Evolutionary conservation across 1,284 basidiomycete species (phyloP), one percentile per base, ranked within the genome.

Genomic region (Papiliotrema flavescens): DNA sequence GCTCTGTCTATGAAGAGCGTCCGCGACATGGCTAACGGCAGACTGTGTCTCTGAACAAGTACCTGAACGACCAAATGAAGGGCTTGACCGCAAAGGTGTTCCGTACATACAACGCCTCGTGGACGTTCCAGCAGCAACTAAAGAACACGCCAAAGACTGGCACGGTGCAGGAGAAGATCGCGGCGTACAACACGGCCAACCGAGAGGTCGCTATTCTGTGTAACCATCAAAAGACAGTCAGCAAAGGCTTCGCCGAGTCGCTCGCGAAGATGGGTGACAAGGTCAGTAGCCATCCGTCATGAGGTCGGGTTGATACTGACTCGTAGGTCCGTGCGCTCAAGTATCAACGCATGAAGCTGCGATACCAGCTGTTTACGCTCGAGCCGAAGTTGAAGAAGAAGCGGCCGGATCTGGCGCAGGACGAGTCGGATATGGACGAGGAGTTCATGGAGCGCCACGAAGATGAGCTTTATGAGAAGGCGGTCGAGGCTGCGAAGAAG

Each of bases 31-130:
- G 58, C 51, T 45, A 37, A 15, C 19, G 13, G 23, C 68, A 96
- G 91, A 95, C 93, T 1, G 77, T 82, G 2, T 79, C 81, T 2
- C 78, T 98, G 59, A 98, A 98, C 80, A 93, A 92, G 70, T 90
- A 96, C 75, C 81, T 98, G 54, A 84, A 83, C 43, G 84, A 83
- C 40, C 91, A 95, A 74, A 98, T 97, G 93, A 89, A 92, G 63
- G 94, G 94, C 17, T 82, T 98, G 23, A 94, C 93, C 1, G 93
- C 93, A 52, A 98, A 97, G 75, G 93, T 98, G 22, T 98, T 98
- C 82, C 93, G 93, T 90, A 98, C 93, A 53, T 98, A 90, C 79
- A 98, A 98, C 70, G 93, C 93, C 17, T 97, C 93, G 26, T 85
- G 85, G 76, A 95, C 93, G 1, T 95, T 97, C 81, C 90, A 96